phyloP scores from a whole-genome alignment of 768 basidiomycete species.

The Agrocybe pediades region DNA sequence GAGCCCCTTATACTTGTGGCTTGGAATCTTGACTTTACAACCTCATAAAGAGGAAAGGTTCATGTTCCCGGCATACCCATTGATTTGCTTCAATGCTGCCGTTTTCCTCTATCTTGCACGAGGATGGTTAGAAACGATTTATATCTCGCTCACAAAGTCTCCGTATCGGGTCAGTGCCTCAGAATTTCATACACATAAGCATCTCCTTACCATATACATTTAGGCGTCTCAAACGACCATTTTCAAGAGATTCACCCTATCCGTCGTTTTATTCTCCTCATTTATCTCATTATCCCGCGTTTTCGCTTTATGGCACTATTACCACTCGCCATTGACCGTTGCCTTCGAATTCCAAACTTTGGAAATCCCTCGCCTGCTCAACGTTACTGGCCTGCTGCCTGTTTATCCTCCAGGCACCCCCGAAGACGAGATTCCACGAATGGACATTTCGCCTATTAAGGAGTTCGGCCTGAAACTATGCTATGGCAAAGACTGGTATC shows the following conservation, averaged over 20 bases:
- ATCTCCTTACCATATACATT: slow-evolving; percentile 2
- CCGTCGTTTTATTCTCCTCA: slow-evolving; percentile 63
- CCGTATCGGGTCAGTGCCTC: slow-evolving; percentile 71
- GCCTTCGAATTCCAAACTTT: slow-evolving; percentile 68
- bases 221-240: slow-evolving; percentile 78
- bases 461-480: slow-evolving; percentile 79
- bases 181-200: background rate
- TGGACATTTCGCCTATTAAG: slow-evolving; percentile 70
- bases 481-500: slow-evolving; percentile 93
- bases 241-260: slow-evolving; percentile 77
- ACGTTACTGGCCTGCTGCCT: slow-evolving; percentile 65
- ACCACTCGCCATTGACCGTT: slow-evolving; percentile 84
- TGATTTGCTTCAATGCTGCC: slow-evolving; percentile 93
- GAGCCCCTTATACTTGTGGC: slow-evolving; percentile 93
- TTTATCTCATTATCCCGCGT: slow-evolving; percentile 80
- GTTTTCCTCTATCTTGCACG: slow-evolving; percentile 83
- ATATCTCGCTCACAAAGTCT: slow-evolving; percentile 76
- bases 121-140: slow-evolving; percentile 83
- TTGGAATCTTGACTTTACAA: slow-evolving; percentile 75
- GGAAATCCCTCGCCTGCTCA: slow-evolving; percentile 84
- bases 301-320: slow-evolving; percentile 83
- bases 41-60: slow-evolving; percentile 99
- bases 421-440: slow-evolving; percentile 47
- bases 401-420: slow-evolving; percentile 35
- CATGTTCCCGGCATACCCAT: slow-evolving; percentile 91